Conservation (phyloP, 768 basidiomycete genomes). For the Tulasnella sp. region DNA sequence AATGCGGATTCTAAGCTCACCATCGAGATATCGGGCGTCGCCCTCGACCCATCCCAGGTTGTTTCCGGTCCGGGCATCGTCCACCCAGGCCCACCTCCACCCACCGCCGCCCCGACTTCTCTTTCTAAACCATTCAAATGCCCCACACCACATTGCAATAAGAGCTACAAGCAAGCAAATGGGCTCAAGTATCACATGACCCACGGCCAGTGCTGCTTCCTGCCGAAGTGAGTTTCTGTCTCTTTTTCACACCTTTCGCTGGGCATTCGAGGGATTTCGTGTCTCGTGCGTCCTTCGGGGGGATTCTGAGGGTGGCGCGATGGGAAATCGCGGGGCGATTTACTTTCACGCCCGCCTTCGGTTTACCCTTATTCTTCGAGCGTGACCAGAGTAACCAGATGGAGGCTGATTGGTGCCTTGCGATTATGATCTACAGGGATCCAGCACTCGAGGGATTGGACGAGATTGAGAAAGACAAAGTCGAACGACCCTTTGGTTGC, state of each 20-base stretch:
- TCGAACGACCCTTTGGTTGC: constrained; percentile 76
- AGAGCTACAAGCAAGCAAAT: constrained; percentile 92
- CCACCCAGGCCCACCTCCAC: constrained; percentile 25
- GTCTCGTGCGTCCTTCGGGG: not conserved
- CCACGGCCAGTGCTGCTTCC: constrained; percentile 87
- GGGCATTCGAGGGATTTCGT: too few species aligned
- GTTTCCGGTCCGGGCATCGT: constrained; percentile 14
- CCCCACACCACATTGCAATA: constrained; percentile 91
- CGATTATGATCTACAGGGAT: constrained; percentile 11
- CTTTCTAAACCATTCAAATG: constrained; percentile 37
- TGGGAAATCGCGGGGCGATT: not conserved
- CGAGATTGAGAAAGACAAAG: constrained; percentile 72
- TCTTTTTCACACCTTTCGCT: not conserved
- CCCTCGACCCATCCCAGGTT: not conserved
- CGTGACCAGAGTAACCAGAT: not conserved
- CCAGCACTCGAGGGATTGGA: constrained; percentile 25
- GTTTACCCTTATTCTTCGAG: not conserved
- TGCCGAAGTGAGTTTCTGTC: constrained; percentile 36
- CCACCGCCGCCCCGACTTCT: constrained; percentile 4
- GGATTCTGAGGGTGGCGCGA: not conserved
- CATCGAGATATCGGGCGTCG: not conserved
- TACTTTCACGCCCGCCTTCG: not conserved
- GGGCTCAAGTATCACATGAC: constrained; percentile 91
- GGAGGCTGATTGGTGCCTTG: not conserved
- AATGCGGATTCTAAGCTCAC: constrained; percentile 19